Evolutionary conservation across 768 basidiomycete genomes (phyloP).

Genomic region (Scleroderma citrinum): DNA sequence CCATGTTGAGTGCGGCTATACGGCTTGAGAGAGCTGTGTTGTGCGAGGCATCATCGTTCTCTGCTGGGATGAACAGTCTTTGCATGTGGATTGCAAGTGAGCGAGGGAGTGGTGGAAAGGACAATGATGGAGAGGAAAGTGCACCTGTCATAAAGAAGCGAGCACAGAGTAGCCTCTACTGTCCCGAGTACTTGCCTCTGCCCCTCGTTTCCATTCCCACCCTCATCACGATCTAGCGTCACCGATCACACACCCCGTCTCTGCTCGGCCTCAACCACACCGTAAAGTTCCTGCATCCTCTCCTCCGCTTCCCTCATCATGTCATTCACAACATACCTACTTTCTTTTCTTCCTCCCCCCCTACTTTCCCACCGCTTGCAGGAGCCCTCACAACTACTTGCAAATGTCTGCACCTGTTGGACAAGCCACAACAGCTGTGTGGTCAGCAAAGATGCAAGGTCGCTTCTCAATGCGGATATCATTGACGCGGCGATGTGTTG

Average conservation of each 20-base stretch:
- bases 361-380: conserved; percentile 20
- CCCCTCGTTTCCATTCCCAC: conserved; percentile 9
- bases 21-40: conserved; percentile 87
- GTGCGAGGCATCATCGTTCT: conserved; percentile 75
- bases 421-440: conserved; percentile 50
- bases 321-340: conserved; percentile 35
- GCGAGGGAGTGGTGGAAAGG: background rate
- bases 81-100: conserved; percentile 29
- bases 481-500: conserved; percentile 51
- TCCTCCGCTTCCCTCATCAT: conserved; percentile 47
- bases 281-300: conserved; percentile 68
- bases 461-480: conserved; percentile 45
- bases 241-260: conserved; percentile 22
- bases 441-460: conserved; percentile 46
- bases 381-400: conserved; percentile 40
- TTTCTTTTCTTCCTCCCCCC: conserved; percentile 26
- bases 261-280: conserved; percentile 59
- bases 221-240: conserved; percentile 3
- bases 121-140: background rate
- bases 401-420: conserved; percentile 53
- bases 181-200: conserved; percentile 54
- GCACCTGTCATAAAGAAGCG: conserved; percentile 81
- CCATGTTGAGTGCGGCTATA: conserved; percentile 85
- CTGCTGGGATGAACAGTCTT: conserved; percentile 74
- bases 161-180: conserved; percentile 68